Percentiles rank a stretch among this genome's conserved stretches.
Evolutionary conservation across 2,329 filamentous ascomycete species (phyloP).

Genomic region (Trichoderma sp.): DNA sequence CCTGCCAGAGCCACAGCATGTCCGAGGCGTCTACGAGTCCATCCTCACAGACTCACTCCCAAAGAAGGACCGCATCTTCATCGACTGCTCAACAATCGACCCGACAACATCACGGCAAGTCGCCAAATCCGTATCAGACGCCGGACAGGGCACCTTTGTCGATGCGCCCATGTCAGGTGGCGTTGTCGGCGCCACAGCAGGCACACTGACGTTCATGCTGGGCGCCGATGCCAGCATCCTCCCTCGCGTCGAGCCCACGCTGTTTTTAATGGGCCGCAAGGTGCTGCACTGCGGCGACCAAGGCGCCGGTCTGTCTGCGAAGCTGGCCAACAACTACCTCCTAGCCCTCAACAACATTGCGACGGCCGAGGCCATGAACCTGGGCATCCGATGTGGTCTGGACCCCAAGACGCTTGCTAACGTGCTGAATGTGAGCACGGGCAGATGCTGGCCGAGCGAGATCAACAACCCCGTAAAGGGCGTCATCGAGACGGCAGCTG

Average conservation of each 20-base stretch:
- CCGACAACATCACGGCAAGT: constrained; percentile 78
- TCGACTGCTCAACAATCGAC: constrained; percentile 97
- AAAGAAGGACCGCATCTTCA: constrained; percentile 70
- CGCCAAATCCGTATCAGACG: constrained; percentile 63
- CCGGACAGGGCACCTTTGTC: constrained; percentile 73
- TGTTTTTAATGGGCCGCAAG: constrained; percentile 80
- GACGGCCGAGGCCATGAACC: constrained; percentile 64
- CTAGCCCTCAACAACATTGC: constrained; percentile 88
- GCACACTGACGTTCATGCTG: constrained; percentile 94
- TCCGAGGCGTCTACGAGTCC: constrained; percentile 74
- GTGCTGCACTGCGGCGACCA: constrained; percentile 84
- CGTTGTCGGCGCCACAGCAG: constrained; percentile 84
- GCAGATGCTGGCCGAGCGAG: constrained; percentile 94
- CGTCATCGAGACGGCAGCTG: constrained; percentile 73
- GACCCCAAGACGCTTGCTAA: constrained; percentile 67
- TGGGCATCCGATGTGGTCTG: constrained; percentile 60
- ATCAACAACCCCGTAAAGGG: constrained; percentile 92
- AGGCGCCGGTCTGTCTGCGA: constrained; percentile 82
- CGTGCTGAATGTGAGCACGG: constrained; percentile 90
- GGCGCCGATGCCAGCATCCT: constrained; percentile 65
- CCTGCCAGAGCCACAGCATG: constrained; percentile 84
- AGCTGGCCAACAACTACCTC: constrained; percentile 96
- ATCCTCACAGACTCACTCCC: constrained; percentile 62
- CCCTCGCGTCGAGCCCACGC: constrained; percentile 62
- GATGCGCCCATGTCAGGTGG: constrained; percentile 98